Base-by-base conservation (phyloP, 1,284 basidiomycete genomes). In the Melampsora americana region DNA sequence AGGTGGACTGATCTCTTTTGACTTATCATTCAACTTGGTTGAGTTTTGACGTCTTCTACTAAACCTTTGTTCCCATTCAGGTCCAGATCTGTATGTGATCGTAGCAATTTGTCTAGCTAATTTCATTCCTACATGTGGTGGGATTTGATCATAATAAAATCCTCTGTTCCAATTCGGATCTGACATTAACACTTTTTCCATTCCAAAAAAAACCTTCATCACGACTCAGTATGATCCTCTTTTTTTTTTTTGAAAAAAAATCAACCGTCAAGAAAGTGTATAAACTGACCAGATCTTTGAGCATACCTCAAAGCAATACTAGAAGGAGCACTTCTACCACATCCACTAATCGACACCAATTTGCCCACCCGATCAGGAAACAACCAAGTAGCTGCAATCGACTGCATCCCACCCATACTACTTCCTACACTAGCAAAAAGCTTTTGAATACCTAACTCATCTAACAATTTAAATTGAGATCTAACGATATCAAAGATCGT, bases 91-190 rank as follows among this genome's bases (percentile, higher is more conserved):
- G 84, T 99, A 99, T 0, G 96, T 99, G 82, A 99, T 97, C 0
- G 96, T 99, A 5, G 96, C 96, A 79, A 99, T 98, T 85, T 99
- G 95, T 78, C 95, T 88, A 20, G 95, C 96, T 44, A 99, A 88
- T 84, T 99, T 99, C 94, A 99, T 98, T 30, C 95, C 95, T 1
- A 90, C 92, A 83, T 99, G 96, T 2, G 95, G 95, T 0, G 95
- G 96, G 16, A 95, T 82, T n/a, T 87, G 86, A 53, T 79, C 81
- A 82, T 99, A 99, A 84, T 99, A 99, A 83, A 95, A 97, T 0
- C 96, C 95, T 56, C 94, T 89, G 79, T 99, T 99, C 96, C 95
- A 99, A 80, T 99, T 97, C 0, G 95, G 95, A 83, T 99, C 95
- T 6, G 94, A 90, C 95, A 99, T 99, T 70, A 99, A 88, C 14